Evolutionary conservation across 2,329 filamentous ascomycete species (phyloP), one percentile per base, ranked within the genome.

Genomic region (Nannizziopsis barbatae): DNA sequence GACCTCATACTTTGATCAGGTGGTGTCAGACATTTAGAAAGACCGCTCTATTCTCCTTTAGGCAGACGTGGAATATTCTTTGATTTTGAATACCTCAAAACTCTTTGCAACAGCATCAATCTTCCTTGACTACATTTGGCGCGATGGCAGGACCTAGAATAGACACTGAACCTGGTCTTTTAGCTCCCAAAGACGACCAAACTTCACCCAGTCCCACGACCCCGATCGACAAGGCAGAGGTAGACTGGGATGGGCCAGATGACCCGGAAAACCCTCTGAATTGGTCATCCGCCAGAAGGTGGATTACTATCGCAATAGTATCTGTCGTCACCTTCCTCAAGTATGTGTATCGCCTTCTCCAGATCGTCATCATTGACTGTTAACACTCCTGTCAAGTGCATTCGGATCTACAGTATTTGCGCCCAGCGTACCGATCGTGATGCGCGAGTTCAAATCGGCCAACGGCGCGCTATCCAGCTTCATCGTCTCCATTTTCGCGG

Each of bases 401-500:
- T 44, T 52, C 40, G 50, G 50, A 22, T 49, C 50, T 3, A 52
- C 50, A 17, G 45, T 52, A 12, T 50, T 49, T 30, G 46, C 50
- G n/a, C 42, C 50, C 18, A 48, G 45, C 30, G 50, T 45, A n/a
- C 56, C 55, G 0, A 57, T 63, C 30, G 60, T 76, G 22, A 69
- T 69, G 54, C 50, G 51, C 7, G 72, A 76, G 22, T 75, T 77
- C 45, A 53, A 66, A 35, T 68, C 69, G 31, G 57, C 57, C 5
- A 68, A 66, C 50, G 54, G 60, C 2, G 71, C 70, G 3, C 55
- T 75, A 1, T 71, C 64, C 2, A 65, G 75, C 11, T 73, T 80
- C 57, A 72, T 75, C 10, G 75, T 80, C 36, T 77, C 74, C 51
- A 79, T 83, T 50, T 83, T 79, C 58, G 62, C 82, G 2, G 39